Evolutionary conservation across 2,329 filamentous ascomycete genomes (phyloP).

Genomic region (Sarocladiaceae sp.): DNA sequence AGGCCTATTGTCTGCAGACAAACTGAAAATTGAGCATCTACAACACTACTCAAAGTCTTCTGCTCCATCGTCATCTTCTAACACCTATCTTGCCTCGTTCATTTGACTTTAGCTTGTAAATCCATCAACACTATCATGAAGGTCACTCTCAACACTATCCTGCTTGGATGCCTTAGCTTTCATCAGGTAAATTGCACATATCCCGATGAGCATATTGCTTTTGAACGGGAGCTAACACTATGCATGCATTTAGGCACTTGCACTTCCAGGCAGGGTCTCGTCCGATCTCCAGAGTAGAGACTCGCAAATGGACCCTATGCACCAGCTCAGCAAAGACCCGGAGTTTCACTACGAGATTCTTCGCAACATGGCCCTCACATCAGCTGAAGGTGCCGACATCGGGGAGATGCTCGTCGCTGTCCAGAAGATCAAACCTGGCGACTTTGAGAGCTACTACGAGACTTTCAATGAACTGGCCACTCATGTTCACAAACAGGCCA

Average conservation of each 20-base stretch:
- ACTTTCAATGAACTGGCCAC: slow-evolving; percentile 20
- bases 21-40: too few species aligned
- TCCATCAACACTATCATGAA: neutral
- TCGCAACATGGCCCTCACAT: slow-evolving; percentile 14
- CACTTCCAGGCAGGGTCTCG: neutral
- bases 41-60: too few species aligned
- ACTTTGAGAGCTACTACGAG: slow-evolving; percentile 20
- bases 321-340: slow-evolving; percentile 16
- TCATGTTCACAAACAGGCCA: slow-evolving; percentile 16
- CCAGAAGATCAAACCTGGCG: slow-evolving; percentile 18
- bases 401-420: slow-evolving; percentile 29
- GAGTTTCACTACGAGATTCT: slow-evolving; percentile 21
- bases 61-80: too few species aligned
- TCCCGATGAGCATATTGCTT: too few species aligned
- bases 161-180: neutral
- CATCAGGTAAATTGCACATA: neutral
- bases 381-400: slow-evolving; percentile 21
- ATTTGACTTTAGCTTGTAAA: too few species aligned
- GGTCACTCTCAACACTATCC: neutral
- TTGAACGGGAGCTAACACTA: too few species aligned
- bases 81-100: too few species aligned
- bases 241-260: neutral
- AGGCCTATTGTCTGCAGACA: too few species aligned
- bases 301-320: slow-evolving; percentile 8
- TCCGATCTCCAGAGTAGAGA: neutral